Evolutionary conservation across 2,329 filamentous ascomycete species (phyloP).

Genomic region (Teratosphaeria viscida): DNA sequence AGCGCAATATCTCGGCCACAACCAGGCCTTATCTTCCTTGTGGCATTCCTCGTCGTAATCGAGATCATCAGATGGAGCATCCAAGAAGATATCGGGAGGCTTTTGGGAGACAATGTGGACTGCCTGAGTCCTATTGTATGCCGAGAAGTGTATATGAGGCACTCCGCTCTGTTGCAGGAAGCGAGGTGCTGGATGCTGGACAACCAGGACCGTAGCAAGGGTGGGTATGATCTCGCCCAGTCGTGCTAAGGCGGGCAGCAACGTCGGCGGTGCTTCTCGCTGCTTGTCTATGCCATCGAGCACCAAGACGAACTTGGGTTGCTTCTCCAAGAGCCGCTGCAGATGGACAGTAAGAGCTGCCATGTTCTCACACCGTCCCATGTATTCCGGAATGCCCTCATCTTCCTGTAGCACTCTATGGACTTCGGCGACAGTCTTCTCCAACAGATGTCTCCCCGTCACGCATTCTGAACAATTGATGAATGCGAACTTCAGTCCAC

Average conservation of each 20-base stretch:
- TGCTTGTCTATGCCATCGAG: conserved; percentile 82
- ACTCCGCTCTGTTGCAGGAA: conserved; percentile 60
- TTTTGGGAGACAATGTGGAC: conserved; percentile 61
- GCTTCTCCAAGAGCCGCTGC: conserved; percentile 48
- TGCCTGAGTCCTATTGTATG: conserved; percentile 73
- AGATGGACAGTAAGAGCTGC: conserved; percentile 67
- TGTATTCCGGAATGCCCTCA: conserved; percentile 35
- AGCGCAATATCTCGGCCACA: conserved; percentile 71
- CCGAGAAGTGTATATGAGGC: conserved; percentile 70
- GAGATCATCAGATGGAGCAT: conserved; percentile 25
- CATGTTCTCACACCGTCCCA: conserved; percentile 63
- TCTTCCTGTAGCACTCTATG: conserved; percentile 27
- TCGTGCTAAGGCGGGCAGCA: conserved; percentile 71
- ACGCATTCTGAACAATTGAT: conserved; percentile 67
- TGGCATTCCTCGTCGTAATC: conserved; percentile 38
- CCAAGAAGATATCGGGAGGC: conserved; percentile 38
- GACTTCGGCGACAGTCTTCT: conserved; percentile 52
- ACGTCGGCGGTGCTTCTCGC: conserved; percentile 64
- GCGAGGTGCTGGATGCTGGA: conserved; percentile 59
- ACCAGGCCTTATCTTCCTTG: conserved; percentile 52
- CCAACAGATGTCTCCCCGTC: conserved; percentile 65
- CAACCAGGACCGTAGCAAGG: conserved; percentile 66
- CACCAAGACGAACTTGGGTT: conserved; percentile 64
- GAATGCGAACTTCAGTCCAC: conserved; percentile 46
- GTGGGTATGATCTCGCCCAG: conserved; percentile 76